Conservation (phyloP, 225 moss, liverwort and hornwort species). For the Pleurozium schreberi region DNA sequence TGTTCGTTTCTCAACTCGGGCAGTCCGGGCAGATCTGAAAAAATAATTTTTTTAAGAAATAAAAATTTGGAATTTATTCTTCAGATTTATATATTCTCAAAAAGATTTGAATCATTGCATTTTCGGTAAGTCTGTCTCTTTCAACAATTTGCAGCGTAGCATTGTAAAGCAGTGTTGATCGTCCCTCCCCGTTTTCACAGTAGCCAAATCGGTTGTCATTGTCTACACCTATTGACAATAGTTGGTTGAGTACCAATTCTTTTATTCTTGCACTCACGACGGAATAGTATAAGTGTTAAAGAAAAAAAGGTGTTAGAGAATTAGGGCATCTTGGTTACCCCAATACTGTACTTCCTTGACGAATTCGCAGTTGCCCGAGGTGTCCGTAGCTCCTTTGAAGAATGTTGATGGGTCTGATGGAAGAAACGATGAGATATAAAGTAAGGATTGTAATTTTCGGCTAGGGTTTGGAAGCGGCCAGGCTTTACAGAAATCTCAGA, state of each 20-base stretch:
- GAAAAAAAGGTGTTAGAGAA: not conserved
- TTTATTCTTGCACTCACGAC: not conserved
- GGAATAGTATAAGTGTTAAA: not conserved
- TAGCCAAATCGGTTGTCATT: not conserved
- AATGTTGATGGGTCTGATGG: not conserved
- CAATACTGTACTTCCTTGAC: not conserved
- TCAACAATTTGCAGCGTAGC: not conserved
- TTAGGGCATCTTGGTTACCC: not conserved
- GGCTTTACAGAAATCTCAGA: not conserved
- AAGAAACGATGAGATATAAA: not conserved
- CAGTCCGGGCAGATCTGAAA: no score
- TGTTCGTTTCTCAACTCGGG: no score
- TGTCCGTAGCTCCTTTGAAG: not conserved
- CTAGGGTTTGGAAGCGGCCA: not conserved
- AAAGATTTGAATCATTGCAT: no score
- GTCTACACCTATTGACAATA: not conserved
- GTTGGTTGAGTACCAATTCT: not conserved
- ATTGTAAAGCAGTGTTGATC: not conserved
- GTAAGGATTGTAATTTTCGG: not conserved
- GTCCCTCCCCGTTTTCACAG: not conserved
- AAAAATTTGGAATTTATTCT: no score
- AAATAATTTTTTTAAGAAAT: no score
- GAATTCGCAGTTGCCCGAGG: not conserved
- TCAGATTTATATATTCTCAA: no score
- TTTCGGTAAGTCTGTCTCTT: not conserved